Evolutionary conservation across 2,329 filamentous ascomycete genomes (phyloP).

Genomic region (Calonectria fujianensis): DNA sequence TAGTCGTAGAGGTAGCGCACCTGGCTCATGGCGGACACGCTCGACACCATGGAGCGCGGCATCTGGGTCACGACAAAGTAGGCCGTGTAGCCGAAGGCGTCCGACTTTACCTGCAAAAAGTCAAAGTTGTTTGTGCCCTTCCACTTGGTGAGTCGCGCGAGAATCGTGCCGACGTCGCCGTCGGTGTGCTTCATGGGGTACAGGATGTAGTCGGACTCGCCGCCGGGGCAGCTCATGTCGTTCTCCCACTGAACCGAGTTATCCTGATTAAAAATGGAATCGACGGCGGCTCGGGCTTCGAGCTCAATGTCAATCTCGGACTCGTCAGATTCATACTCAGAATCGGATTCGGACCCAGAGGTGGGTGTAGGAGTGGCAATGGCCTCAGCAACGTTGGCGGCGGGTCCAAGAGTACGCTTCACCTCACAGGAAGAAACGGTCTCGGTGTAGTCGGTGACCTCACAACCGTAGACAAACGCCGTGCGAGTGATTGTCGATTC

Average conservation of each 20-base stretch:
- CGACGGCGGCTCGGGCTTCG: not conserved
- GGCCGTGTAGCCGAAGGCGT: constrained; percentile 10
- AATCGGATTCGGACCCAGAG: not conserved
- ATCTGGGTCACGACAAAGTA: constrained; percentile 23
- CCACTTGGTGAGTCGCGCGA: constrained; percentile 1
- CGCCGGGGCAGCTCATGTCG: constrained; percentile 16
- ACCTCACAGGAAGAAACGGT: constrained; percentile 19
- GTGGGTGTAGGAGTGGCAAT: not conserved
- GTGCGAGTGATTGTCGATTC: constrained; percentile 1
- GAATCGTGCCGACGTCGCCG: not conserved
- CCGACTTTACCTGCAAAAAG: constrained; percentile 7
- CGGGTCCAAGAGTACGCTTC: constrained; percentile 9
- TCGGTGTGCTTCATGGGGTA: constrained; percentile 4
- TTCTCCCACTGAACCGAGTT: constrained; percentile 16
- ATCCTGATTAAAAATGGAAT: constrained; percentile 25
- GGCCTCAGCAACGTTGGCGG: not conserved
- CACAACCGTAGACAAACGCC: constrained; percentile 1
- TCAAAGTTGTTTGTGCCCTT: constrained; percentile 23
- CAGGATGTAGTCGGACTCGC: constrained; percentile 26
- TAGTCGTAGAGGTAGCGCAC: constrained; percentile 29
- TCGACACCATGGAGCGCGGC: not conserved
- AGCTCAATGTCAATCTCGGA: not conserved
- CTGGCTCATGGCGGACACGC: constrained; percentile 3
- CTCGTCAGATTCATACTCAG: not conserved
- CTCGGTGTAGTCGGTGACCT: constrained; percentile 2